These are phyloP conservation scores for Pestalotiopsis fici DNA, from an alignment of 2,329 filamentous ascomycete species.

Conservation along the genomic window DNA sequence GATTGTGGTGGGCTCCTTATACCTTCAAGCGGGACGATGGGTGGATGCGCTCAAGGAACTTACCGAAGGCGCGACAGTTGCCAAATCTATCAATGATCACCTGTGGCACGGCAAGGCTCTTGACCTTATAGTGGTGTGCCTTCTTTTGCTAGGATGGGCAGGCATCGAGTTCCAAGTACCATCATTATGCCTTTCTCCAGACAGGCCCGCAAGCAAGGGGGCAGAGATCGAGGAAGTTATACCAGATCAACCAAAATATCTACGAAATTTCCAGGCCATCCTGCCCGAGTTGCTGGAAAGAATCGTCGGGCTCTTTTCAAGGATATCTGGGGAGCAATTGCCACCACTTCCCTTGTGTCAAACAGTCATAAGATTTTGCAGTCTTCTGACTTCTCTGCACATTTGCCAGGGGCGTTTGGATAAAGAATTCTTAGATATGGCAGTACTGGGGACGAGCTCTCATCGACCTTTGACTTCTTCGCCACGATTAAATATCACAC, in stretches of 20 bases:
- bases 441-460: slow-evolving; percentile 63
- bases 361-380: slow-evolving; percentile 72
- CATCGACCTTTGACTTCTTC: slow-evolving; percentile 50
- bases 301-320: slow-evolving; percentile 72
- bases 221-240: slow-evolving; percentile 40
- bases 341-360: slow-evolving; percentile 74
- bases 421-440: slow-evolving; percentile 60
- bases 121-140: slow-evolving; percentile 80
- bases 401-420: slow-evolving; percentile 64
- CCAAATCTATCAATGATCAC: slow-evolving; percentile 82
- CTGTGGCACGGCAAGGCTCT: slow-evolving; percentile 97
- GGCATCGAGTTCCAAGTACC: slow-evolving; percentile 82
- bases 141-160: slow-evolving; percentile 83
- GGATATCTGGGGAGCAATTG: slow-evolving; percentile 69
- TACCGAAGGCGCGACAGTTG: slow-evolving; percentile 74
- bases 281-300: slow-evolving; percentile 76
- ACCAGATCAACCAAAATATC: slow-evolving; percentile 49
- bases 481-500: slow-evolving; percentile 57
- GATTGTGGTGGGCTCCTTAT: slow-evolving; percentile 81
- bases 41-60: slow-evolving; percentile 83
- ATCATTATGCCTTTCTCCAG: slow-evolving; percentile 51
- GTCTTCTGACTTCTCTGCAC: slow-evolving; percentile 68
- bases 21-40: slow-evolving; percentile 89
- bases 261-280: slow-evolving; percentile 56
- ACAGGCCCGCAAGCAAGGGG: slow-evolving; percentile 39